Evolutionary conservation across 2,329 filamentous ascomycete genomes (phyloP), one percentile per base, ranked within the genome.

Genomic region (Scleromitrula shiraiana): DNA sequence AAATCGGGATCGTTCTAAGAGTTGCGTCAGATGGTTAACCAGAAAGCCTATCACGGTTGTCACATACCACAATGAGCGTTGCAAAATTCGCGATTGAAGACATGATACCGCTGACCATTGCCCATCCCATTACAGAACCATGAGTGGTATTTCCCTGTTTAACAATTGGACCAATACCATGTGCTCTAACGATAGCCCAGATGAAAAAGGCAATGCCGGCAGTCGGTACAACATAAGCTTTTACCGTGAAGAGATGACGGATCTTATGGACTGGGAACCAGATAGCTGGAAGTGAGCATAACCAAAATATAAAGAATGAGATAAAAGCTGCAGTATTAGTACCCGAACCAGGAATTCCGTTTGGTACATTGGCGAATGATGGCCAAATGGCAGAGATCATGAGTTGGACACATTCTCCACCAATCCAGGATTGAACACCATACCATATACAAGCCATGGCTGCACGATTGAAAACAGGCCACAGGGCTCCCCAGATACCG

Each of bases 241-340:
- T 96, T 62, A 88, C 85, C 0, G 89, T 95, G 68, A 95, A 95
- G 4, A 95, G 71, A 64, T 95, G 89, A 38, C 89, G 81, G 60
- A 95, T 82, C 68, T 91, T 80, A 67, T 95, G 86, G 1, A 95
- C 88, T 0, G 88, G 88, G 57, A 93, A 90, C 82, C 85, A 95
- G 52, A 95, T 83, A 17, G 88, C 88, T 0, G 89, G 88, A 1
- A 95, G 72, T 2, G 85, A 90, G 53, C 76, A 70, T 2, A 88
- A 63, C 87, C 88, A 95, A 66, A 95, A 95, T 49, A 95, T 70
- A 70, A 95, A 84, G 69, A 95, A 95, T 10, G 84, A 86, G 37
- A 82, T 76, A 59, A 86, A 95, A 56, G 84, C 78, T 33, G 80
- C 77, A 0, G 87, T 94, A 17, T 75, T 81, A 1, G 88, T 89